Base-by-base conservation (phyloP, 2,329 filamentous ascomycete species). In the Lecanoromycetidae sp. region DNA sequence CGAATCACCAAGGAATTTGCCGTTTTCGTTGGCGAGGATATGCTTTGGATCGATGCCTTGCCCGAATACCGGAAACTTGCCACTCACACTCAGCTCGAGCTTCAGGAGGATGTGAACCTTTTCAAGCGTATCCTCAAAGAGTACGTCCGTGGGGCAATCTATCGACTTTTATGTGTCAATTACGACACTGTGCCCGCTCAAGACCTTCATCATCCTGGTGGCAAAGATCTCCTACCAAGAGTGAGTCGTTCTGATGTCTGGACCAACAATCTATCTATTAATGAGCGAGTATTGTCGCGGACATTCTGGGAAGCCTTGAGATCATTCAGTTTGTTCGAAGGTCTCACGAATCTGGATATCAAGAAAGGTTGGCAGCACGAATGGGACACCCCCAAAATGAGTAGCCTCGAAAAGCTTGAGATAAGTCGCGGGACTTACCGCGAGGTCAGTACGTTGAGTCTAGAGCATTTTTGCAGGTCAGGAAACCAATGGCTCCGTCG, bases 41-140 rank as follows among this genome's bases (percentile, higher is more conserved):
- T 68, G 63, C 27, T 38, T 13, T 71, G 68, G 67, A 52, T 71
- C 15, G 45, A 55, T 5, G 44, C 57, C 2, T 50, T 63, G 4
- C 41, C 52, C 2, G 57, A 62, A 37, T 61, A 60, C 43, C 50
- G 49, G 34, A 63, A 57, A 33, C 46, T 69, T 8, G 46, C 54
- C 3, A 34, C 50, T 1, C 60, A 58, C 41, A 34, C 44, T 2
- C 42, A 51, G 15, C 25, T 50, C 25, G 54, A 27, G 10, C 25
- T 46, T 7, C 26, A 51, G 25, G 52, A 59, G 20, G 22, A 41
- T 4, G n/a, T 46, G 2, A n/a, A 49, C 4, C 13, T 45, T 3
- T 50, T 66, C 10, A 53, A 58, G 12, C 20, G 19, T 3, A 43
- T 40, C 6, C 44, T 66, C 33, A 64, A 63, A 49, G 53, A 57